Percentiles rank a stretch among this genome's conserved stretches.
Evolutionary conservation across 768 basidiomycete species (phyloP).

Genomic region (Lentinus brumalis): DNA sequence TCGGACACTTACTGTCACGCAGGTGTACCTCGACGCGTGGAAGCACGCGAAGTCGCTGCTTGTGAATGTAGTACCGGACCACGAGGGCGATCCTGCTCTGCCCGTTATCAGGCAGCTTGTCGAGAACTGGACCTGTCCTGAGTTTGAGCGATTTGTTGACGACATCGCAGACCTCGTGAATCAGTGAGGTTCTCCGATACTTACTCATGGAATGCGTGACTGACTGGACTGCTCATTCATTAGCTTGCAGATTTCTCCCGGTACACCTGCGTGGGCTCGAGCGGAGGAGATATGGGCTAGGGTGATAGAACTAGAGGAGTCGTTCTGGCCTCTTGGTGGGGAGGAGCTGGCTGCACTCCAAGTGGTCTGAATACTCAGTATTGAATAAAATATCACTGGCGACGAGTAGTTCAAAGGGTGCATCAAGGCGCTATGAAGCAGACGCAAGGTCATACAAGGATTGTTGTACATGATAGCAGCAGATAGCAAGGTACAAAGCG

Average conservation of each 20-base stretch:
- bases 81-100: constrained; percentile 6
- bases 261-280: constrained; percentile 36
- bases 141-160: constrained; percentile 56
- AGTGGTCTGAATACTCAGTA: neutral
- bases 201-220: neutral
- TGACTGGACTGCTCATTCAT: constrained; percentile 6
- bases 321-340: constrained; percentile 56
- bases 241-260: constrained; percentile 40
- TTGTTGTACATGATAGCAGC: no score
- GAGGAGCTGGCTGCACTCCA: constrained; percentile 23
- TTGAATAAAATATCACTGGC: no score
- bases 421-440: no score
- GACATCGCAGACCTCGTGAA: constrained; percentile 52
- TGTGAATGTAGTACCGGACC: neutral
- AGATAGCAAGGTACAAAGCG: no score
- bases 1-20: neutral
- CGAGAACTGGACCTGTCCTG: constrained; percentile 60
- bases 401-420: no score
- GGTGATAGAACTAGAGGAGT: constrained; percentile 60
- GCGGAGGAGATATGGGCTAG: constrained; percentile 58
- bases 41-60: constrained; percentile 40
- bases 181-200: constrained; percentile 19
- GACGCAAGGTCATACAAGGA: no score
- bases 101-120: constrained; percentile 51
- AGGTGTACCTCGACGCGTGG: constrained; percentile 79